Conservation (phyloP, 257 asterid species). For the Dorcoceras hygrometricum region DNA sequence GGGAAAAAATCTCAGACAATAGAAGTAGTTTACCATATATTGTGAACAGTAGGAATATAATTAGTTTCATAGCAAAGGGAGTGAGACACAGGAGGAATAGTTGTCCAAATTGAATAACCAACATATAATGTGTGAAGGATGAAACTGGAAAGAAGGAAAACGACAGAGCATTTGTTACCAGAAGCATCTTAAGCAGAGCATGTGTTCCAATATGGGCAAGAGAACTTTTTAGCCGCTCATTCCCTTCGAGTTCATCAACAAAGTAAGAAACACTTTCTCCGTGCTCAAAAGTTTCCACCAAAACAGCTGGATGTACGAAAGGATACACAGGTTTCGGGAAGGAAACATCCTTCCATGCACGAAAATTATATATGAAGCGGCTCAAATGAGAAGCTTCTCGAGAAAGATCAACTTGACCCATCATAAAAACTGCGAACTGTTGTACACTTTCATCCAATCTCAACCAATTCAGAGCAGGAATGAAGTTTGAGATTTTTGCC, state of each 20-base stretch:
- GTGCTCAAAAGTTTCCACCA: slow-evolving; percentile 86
- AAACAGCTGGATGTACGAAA: slow-evolving; percentile 81
- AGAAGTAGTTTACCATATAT: slow-evolving; percentile 15
- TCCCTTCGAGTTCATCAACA: slow-evolving; percentile 64
- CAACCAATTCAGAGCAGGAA: slow-evolving; percentile 77
- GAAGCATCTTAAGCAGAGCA: slow-evolving; percentile 86
- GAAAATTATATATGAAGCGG: slow-evolving; percentile 79
- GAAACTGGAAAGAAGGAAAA: slow-evolving; percentile 6
- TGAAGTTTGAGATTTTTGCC: slow-evolving; percentile 57
- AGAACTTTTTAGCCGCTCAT: slow-evolving; percentile 61
- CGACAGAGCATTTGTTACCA: slow-evolving; percentile 44
- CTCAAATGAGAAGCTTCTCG: slow-evolving; percentile 90
- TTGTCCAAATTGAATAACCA: slow-evolving; percentile 3
- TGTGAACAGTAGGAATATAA: slow-evolving; percentile 4
- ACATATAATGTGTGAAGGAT: slow-evolving; percentile 11
- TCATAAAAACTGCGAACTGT: slow-evolving; percentile 87
- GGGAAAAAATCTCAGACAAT: slow-evolving; percentile 11
- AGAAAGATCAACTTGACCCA: slow-evolving; percentile 90
- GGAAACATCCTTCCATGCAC: slow-evolving; percentile 82
- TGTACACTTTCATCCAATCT: slow-evolving; percentile 83
- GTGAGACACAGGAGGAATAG: slow-evolving; percentile 1
- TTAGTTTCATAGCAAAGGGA: slow-evolving; percentile 1
- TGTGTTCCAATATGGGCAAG: slow-evolving; percentile 92
- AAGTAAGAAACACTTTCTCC: slow-evolving; percentile 78
- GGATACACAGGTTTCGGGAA: slow-evolving; percentile 94